Conservation (phyloP, 106 monocot genomes). For the Ottelia alismoides region DNA sequence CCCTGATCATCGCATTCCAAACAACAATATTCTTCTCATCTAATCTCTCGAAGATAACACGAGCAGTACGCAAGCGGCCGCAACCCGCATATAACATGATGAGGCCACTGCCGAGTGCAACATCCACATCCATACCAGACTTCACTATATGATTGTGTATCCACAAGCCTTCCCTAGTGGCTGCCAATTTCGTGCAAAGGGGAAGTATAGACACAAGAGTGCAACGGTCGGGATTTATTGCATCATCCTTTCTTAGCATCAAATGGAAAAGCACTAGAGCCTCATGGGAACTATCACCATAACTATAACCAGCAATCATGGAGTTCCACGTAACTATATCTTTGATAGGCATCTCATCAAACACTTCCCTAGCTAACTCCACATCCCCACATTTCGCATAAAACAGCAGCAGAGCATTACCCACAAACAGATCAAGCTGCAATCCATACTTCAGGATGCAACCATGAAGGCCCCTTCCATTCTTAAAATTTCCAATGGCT, state of each 20-base stretch:
- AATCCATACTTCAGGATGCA: slow-evolving; percentile 17
- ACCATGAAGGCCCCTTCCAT: slow-evolving; percentile 23
- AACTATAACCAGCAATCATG: slow-evolving; percentile 23
- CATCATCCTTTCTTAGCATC: slow-evolving; percentile 12
- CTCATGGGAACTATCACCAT: slow-evolving; percentile 16
- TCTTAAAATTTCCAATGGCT: not conserved
- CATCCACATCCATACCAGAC: slow-evolving; percentile 13
- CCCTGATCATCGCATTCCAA: slow-evolving; percentile 32
- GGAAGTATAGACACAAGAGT: slow-evolving; percentile 40
- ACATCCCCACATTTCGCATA: slow-evolving; percentile 23
- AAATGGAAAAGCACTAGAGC: slow-evolving; percentile 30
- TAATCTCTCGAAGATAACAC: slow-evolving; percentile 16
- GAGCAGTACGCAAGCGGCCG: slow-evolving; percentile 24
- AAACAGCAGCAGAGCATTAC: slow-evolving; percentile 32
- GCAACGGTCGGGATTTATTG: slow-evolving; percentile 36
- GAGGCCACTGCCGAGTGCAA: slow-evolving; percentile 23
- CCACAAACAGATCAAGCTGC: slow-evolving; percentile 18
- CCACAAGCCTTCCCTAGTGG: slow-evolving; percentile 28
- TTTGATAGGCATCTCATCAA: slow-evolving; percentile 19
- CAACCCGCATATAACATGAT: slow-evolving; percentile 32
- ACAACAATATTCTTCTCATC: slow-evolving; percentile 14
- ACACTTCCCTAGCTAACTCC: slow-evolving; percentile 18
- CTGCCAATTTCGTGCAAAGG: slow-evolving; percentile 18
- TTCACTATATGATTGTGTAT: slow-evolving; percentile 33
- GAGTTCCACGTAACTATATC: slow-evolving; percentile 56